Evolutionary conservation across 306 rosid genomes (phyloP), one percentile per base, ranked within the genome.

Genomic region (Vigna reflexopilosa): DNA sequence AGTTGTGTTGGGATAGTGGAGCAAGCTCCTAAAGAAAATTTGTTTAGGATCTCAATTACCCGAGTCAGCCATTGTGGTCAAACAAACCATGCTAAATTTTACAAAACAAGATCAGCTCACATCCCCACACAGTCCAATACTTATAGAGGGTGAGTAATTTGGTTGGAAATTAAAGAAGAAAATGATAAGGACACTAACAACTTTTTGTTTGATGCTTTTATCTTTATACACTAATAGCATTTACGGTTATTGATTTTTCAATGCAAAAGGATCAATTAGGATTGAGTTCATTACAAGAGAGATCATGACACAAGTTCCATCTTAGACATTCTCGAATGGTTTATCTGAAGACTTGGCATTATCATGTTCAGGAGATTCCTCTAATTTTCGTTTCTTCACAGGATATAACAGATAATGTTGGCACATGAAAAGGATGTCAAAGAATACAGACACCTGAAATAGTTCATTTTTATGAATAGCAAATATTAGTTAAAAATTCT

Each of bases 401-500:
- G 90, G 91, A 81, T 93, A 93, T 47, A 91, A 77, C 69, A 91
- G 71, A 71, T 77, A 93, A 80, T 89, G 97, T 83, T 93, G 98
- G 47, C 57, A 40, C 77, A 91, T 86, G 89, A 93, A 93, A 16
- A 91, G 80, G 57, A 91, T 81, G 77, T 93, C 97, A 85, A 90
- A 93, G 87, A 85, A 85, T 54, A 93, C 62, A 69, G 94, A 83
- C 52, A 91, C 88, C 97, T 93, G 97, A 83, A 85, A 61, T 15
- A 20, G 61, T 78, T 82, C 45, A 48, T 63, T 65, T 65, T 61
- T 44, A 55, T 61, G 32, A 85, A 54, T 6, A 58, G 1, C 70
- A 66, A 66, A 52, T 64, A n/a, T 51, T 28, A 20, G 47, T 30
- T 30, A 36, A 7, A 42, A 40, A 3, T 47, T 17, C 7, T 44